These are phyloP conservation scores for Helianthus annuus DNA, from an alignment of 129 eudicot genomes.

Conservation along the genomic window DNA sequence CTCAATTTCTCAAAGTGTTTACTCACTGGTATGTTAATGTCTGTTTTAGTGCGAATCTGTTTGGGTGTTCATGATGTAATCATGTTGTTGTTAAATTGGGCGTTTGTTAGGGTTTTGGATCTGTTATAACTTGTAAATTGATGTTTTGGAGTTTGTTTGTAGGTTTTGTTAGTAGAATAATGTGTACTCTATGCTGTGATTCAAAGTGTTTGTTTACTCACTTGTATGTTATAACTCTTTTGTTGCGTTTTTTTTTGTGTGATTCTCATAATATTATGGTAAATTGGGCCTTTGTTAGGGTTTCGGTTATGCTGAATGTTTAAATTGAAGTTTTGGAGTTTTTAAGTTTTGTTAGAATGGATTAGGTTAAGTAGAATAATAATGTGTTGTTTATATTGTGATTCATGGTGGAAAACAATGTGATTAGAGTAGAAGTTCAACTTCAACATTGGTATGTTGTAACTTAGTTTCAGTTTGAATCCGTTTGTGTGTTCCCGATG, in stretches of 20 bases:
- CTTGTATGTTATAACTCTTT: slow-evolving; percentile 40
- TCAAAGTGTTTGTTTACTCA: slow-evolving; percentile 76
- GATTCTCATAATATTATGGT: too few species aligned
- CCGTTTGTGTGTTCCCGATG: background rate
- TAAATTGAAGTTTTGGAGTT: background rate
- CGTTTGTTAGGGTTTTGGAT: slow-evolving; percentile 1
- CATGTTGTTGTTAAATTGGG: slow-evolving; percentile 16
- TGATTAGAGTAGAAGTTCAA: too few species aligned
- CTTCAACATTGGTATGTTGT: too few species aligned
- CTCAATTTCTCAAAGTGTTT: slow-evolving; percentile 85
- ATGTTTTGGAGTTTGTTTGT: background rate
- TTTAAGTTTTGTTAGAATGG: too few species aligned
- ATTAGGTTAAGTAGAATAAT: too few species aligned
- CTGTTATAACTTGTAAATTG: background rate
- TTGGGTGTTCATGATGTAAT: background rate
- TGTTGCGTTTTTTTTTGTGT: too few species aligned
- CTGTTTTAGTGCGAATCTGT: background rate
- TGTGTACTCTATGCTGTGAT: slow-evolving; percentile 2
- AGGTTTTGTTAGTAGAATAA: background rate
- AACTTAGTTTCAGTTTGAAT: background rate
- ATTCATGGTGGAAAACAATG: too few species aligned
- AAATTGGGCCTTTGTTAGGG: too few species aligned
- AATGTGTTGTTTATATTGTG: too few species aligned
- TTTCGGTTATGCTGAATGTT: too few species aligned
- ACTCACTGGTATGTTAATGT: slow-evolving; percentile 57